Base-by-base conservation (phyloP, 1,284 basidiomycete genomes). In the Termitomyces sp. region DNA sequence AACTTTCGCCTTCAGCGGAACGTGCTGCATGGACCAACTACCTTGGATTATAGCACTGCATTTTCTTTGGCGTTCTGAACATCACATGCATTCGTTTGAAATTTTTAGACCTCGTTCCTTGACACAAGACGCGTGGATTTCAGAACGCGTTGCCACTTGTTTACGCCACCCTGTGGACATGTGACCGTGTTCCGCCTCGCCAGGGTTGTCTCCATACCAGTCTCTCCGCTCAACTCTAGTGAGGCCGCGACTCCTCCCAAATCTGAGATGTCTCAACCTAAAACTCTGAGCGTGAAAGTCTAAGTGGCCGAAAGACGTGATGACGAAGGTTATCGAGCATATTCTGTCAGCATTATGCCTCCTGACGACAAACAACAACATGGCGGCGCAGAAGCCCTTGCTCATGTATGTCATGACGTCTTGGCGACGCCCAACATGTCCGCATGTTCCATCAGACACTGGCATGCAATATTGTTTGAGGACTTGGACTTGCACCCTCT, bases 311-410 rank as follows among this genome's bases (percentile, higher is more conserved):
- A 42, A 42, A 52, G 39, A 37, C 40, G 45, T 52, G 37, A 52
- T 47, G 10, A 30, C 16, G 31, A 54, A 55, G 49, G 33, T 49
- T 55, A 55, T 57, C 47, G 50, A 49, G 47, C 56, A 57, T 44
- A 52, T 52, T 49, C 53, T 57, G 56, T 57, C 56, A 54, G 24
- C 31, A 41, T 6, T 26, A 37, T 21, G 30, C 31, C 43, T 52
- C 45, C 44, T 52, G 49, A 54, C 39, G 34, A 54, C 37, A 52
- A 44, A 44, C 30, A 26, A 38, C 19, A 40, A 50, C 40, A 40
- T 46, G 31, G 45, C 51, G 51, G 39, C 46, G 51, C 40, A 47
- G 46, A 48, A 52, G 51, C 39, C 38, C 3, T 13, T 24, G 9
- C 8, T 33, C 26, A 31, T 41, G 47, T 21, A n/a, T 33, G 11